A percentile compares a stretch with the other conserved stretches of the same genome.
phyloP scores from a whole-genome alignment of 1,284 basidiomycete genomes.

The Papiliotrema fonsecae region DNA sequence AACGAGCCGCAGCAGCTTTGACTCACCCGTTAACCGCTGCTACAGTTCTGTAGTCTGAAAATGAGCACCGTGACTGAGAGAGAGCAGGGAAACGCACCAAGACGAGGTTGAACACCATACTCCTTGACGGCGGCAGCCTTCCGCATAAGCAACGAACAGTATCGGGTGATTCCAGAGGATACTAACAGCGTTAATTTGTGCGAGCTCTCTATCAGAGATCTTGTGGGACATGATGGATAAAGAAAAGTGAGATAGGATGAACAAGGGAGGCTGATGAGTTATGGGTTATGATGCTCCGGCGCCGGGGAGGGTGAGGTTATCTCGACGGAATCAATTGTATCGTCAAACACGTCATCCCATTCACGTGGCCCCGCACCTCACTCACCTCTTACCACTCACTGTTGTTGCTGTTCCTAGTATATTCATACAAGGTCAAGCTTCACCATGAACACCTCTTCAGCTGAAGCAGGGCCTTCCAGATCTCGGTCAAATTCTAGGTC shows the following conservation, averaged over 20 bases:
- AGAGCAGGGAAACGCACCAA: constrained; percentile 58
- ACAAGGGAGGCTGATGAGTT: background rate
- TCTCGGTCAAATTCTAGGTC: background rate
- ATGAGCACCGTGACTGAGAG: constrained; percentile 15
- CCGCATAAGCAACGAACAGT: background rate
- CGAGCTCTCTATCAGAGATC: constrained; percentile 51
- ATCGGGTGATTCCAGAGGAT: background rate
- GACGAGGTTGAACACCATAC: constrained; percentile 67
- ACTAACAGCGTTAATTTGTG: constrained; percentile 47
- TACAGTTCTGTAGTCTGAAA: constrained; percentile 85
- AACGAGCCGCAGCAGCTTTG: too few relatives aligned
- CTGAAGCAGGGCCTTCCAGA: background rate
- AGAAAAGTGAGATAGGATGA: background rate
- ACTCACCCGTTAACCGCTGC: constrained; percentile 91
- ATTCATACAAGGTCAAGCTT: too few relatives aligned
- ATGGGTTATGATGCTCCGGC: background rate
- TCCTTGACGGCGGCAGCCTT: constrained; percentile 50
- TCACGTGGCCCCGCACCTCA: too few relatives aligned
- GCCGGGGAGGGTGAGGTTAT: background rate
- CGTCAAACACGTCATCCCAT: too few relatives aligned
- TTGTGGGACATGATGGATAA: constrained; percentile 24
- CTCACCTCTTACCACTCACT: too few relatives aligned
- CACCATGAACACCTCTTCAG: background rate
- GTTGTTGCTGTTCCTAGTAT: too few relatives aligned
- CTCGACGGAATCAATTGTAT: background rate